phyloP scores from a whole-genome alignment of 371 early-diverging fungal genomes.

The Conidiobolus incongruus region DNA sequence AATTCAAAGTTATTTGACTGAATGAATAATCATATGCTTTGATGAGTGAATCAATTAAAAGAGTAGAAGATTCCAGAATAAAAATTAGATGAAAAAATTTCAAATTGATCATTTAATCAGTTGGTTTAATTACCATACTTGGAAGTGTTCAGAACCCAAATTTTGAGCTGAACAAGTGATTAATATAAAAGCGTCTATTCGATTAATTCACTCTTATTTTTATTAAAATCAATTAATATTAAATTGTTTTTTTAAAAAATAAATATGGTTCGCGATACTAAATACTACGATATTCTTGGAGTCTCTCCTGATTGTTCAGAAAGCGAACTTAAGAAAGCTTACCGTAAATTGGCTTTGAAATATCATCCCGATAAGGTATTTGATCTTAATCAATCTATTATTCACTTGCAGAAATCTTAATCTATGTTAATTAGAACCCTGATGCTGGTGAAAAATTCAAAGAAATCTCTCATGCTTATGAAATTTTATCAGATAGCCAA shows the following conservation, averaged over 20 bases:
- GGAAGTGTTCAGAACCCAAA: too few species aligned
- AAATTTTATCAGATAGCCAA: constrained; percentile 72
- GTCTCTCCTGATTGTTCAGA: constrained; percentile 63
- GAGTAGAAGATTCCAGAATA: too few species aligned
- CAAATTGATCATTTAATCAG: too few species aligned
- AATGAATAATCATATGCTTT: too few species aligned
- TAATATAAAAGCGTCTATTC: too few species aligned
- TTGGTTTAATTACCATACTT: too few species aligned
- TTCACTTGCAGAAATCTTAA: not conserved
- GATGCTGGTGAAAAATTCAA: constrained; percentile 67
- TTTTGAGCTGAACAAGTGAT: too few species aligned
- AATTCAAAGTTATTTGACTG: too few species aligned
- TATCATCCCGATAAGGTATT: constrained; percentile 88
- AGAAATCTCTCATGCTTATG: constrained; percentile 85
- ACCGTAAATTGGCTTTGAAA: constrained; percentile 73
- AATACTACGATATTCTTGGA: constrained; percentile 80
- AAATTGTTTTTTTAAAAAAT: not conserved
- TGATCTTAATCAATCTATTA: constrained; percentile 12
- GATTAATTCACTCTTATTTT: too few species aligned
- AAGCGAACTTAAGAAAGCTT: constrained; percentile 71
- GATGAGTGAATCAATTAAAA: too few species aligned
- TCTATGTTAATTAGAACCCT: constrained; percentile 29
- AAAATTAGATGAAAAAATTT: too few species aligned
- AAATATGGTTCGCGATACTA: constrained; percentile 59
- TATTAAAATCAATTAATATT: not conserved